Evolutionary conservation across 179 eudicot genomes (phyloP), one percentile per base, ranked within the genome.

Genomic region (Patellifolia procumbens): DNA sequence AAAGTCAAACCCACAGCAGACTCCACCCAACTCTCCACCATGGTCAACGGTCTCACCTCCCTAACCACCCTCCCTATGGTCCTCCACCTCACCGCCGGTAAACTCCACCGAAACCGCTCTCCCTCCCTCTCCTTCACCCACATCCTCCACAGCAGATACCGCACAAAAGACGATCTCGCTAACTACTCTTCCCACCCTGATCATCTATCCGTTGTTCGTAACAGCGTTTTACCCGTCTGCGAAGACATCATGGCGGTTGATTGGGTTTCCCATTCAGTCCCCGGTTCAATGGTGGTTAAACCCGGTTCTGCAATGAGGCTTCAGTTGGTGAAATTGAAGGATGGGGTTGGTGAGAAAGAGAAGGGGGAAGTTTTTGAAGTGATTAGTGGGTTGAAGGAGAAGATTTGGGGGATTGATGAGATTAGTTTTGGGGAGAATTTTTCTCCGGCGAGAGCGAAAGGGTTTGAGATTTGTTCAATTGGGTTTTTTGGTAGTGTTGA

Each of bases 211-310:
- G 91, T 91, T 35, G 93, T 92, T 16, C 20, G 78, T 20, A 74
- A 81, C 49, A 68, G 29, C 49, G 91, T 89, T 67, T 75, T 72
- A 19, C 97, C 97, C 24, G 84, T 91, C 59, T 77, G 87, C 19
- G 93, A 89, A 0, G 97, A 94, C 68, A n/a, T 86, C 76, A 80
- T 94, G 96, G 94, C 94, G 51, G 88, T 91, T 70, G 97, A 94
- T 62, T 95, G 93, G 95, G 87, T 89, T 0, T 65, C 86, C 2
- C 53, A 43, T n/a, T n/a, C 6, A 83, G 35, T 11, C 64, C 83
- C 17, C n/a, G 86, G 84, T 9, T 77, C 84, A 74, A 45, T 32
- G 7, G 78, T 12, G 5, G 70, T 81, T 0, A 69, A 74, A 8
- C 83, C 97, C 2, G 97, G 97, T 12, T 82, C 90, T n/a, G 96